Evolutionary conservation across 2,329 filamentous ascomycete genomes (phyloP).

Genomic region (Alternaria brassicicola): DNA sequence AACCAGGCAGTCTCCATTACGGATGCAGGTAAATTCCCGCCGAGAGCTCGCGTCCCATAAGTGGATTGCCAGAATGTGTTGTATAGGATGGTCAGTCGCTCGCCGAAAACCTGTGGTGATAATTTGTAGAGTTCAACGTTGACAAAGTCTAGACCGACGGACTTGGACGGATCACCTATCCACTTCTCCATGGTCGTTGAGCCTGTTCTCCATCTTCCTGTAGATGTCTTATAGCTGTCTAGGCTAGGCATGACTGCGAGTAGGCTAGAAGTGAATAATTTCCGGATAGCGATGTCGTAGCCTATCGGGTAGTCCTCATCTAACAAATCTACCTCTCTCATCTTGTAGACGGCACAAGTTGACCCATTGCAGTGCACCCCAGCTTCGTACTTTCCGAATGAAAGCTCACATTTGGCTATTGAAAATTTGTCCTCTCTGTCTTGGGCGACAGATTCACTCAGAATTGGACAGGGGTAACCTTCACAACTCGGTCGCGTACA

Average conservation of each 20-base stretch:
- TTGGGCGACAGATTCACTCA: slow-evolving; percentile 21
- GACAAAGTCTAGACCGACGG: slow-evolving; percentile 23
- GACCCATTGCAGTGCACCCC: slow-evolving; percentile 26
- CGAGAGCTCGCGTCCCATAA: slow-evolving; percentile 30
- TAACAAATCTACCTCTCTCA: slow-evolving; percentile 30
- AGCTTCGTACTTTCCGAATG: slow-evolving; percentile 29
- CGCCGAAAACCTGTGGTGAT: slow-evolving; percentile 21
- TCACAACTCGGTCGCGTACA: slow-evolving; percentile 13
- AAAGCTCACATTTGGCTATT: slow-evolving; percentile 25
- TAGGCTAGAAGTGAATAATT: slow-evolving; percentile 4
- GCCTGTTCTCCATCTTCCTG: slow-evolving; percentile 11
- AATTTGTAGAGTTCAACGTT: slow-evolving; percentile 30
- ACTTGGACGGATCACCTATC: slow-evolving; percentile 14
- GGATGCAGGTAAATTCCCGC: slow-evolving; percentile 29
- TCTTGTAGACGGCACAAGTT: slow-evolving; percentile 21
- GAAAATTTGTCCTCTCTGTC: slow-evolving; percentile 11
- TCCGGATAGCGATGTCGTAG: slow-evolving; percentile 15
- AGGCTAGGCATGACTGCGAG: slow-evolving; percentile 20
- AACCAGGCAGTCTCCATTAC: slow-evolving; percentile 19
- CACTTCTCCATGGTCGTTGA: slow-evolving; percentile 33
- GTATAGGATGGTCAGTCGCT: slow-evolving; percentile 32
- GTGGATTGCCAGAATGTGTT: slow-evolving; percentile 40
- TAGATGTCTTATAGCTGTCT: slow-evolving; percentile 24
- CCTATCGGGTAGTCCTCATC: slow-evolving; percentile 21
- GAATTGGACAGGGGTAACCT: slow-evolving; percentile 28